Conservation (phyloP, 139 green algal genomes). For the Micractinium sp. region DNA sequence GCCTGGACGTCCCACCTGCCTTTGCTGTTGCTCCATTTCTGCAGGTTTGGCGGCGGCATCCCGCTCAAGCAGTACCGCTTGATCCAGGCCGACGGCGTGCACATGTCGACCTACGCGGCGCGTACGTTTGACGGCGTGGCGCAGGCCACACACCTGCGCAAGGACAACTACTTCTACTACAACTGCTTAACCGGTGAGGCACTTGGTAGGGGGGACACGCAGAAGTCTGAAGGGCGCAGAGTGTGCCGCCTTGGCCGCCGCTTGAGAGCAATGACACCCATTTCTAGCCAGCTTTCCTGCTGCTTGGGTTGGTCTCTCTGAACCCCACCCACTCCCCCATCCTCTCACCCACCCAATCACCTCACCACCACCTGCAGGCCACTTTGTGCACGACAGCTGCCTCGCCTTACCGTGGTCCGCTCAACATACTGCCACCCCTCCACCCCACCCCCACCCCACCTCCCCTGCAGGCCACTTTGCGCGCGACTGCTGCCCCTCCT, state of each 20-base stretch:
- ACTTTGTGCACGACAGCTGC: conserved; percentile 95
- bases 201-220: too few relatives aligned
- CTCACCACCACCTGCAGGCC: conserved; percentile 21
- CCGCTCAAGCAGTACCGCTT: conserved; percentile 94
- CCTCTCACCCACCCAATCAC: too few relatives aligned
- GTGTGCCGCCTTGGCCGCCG: too few relatives aligned
- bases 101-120: conserved; percentile 89
- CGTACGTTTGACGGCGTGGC: conserved; percentile 87
- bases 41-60: conserved; percentile 94
- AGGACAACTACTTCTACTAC: too few relatives aligned
- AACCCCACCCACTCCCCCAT: too few relatives aligned
- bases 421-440: background rate
- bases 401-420: conserved; percentile 83
- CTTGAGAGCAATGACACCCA: too few relatives aligned
- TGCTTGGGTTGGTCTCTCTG: too few relatives aligned
- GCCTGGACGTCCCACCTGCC: too few relatives aligned
- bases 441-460: background rate
- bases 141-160: conserved; percentile 61
- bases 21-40: too few relatives aligned
- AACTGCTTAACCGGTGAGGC: too few relatives aligned
- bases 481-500: conserved; percentile 94
- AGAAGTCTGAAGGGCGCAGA: too few relatives aligned
- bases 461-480: conserved; percentile 70
- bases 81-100: conserved; percentile 85
- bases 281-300: too few relatives aligned